A percentile compares a stretch with the other conserved stretches of the same genome.
These are phyloP conservation scores for Durio zibethinus DNA, from an alignment of 345 rosid genomes.

Conservation along the genomic window DNA sequence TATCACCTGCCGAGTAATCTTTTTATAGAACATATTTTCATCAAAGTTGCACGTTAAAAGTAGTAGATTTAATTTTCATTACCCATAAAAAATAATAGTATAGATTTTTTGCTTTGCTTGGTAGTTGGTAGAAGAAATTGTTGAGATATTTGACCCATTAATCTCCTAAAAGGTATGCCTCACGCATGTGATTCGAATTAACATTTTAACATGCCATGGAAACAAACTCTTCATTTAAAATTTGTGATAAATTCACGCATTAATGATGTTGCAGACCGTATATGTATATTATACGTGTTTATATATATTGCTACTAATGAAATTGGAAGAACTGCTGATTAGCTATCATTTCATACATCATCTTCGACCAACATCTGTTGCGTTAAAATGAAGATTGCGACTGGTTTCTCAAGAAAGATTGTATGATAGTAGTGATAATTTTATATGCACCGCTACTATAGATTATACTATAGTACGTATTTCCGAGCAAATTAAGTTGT, in stretches of 20 bases:
- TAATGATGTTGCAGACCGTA: not conserved
- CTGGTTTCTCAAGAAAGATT: slow-evolving; percentile 5
- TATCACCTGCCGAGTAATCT: not conserved
- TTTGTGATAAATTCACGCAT: not conserved
- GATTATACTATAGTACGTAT: too few species aligned
- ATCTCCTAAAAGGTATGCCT: not conserved
- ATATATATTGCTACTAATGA: too few species aligned
- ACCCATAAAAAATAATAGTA: not conserved
- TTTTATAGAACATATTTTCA: not conserved
- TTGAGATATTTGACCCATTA: not conserved
- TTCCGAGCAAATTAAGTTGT: too few species aligned
- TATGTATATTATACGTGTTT: too few species aligned
- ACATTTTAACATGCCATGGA: not conserved
- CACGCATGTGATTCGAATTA: not conserved
- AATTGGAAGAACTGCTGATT: too few species aligned
- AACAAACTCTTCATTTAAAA: not conserved
- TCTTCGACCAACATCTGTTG: slow-evolving; percentile 53
- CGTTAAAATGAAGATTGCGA: slow-evolving; percentile 40
- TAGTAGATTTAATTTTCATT: not conserved
- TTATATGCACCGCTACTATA: too few species aligned
- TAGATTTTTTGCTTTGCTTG: not conserved
- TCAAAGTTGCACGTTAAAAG: not conserved
- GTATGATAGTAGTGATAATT: too few species aligned
- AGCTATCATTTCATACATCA: too few species aligned
- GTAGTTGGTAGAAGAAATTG: not conserved